Base-by-base conservation (phyloP, 768 basidiomycete species). In the Tricholoma furcatifolium region DNA sequence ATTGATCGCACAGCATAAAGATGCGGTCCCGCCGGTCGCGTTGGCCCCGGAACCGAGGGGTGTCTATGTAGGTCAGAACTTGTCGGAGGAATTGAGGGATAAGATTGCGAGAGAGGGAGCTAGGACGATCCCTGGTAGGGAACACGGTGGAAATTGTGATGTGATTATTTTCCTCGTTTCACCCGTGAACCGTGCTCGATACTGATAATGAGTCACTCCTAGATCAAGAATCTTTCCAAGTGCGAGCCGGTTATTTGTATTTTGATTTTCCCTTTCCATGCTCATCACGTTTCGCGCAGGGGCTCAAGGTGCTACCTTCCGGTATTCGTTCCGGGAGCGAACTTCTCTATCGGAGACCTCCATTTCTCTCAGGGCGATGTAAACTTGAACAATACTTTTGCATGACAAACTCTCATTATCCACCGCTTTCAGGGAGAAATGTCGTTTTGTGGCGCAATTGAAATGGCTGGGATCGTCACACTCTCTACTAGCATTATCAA, bases 291-390 rank as follows among this genome's bases (percentile, higher is more conserved):
- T 2, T 23, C 7, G 17, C 43, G n/a, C 46, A 82, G 81, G 60
- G 86, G 86, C 3, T 88, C 86, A 21, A 77, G 83, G 1, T 85
- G 82, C 65, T 88, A 88, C 62, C 82, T 89, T 71, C 88, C 88
- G 2, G 88, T 91, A 2, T 91, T 86, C 58, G 70, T 91, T 30
- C 74, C 82, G 41, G 88, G 87, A 5, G 88, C 88, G 1, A 87
- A 88, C 54, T 71, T 91, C 2, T 88, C 88, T 0, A 83, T 90
- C 17, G 88, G 88, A 1, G 88, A 90, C 63, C 70, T 89, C 21
- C 88, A 91, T 62, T 90, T 89, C 67, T 87, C 85, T 14, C 87
- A 90, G 64, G 88, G 87, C 18, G 88, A 90, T 71, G 85, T 73
- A 48, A 58, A 70, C 2, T 12, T 47, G 2, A 48, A 14, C 7